These are phyloP conservation scores for Tolypocladium album DNA, from an alignment of 2,329 filamentous ascomycete species.

Conservation along the genomic window DNA sequence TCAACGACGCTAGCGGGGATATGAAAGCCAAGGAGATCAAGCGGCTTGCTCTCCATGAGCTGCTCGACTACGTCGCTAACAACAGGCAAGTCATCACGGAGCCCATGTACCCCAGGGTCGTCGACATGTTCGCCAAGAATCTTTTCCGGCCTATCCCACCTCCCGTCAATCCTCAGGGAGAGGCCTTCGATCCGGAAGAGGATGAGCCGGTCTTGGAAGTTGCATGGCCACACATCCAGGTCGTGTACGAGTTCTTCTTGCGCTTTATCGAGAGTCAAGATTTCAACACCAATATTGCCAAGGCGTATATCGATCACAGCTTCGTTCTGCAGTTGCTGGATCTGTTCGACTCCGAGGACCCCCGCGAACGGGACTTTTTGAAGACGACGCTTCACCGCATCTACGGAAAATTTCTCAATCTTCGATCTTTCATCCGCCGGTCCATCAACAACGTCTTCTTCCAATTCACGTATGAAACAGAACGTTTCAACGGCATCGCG, in stretches of 20 bases:
- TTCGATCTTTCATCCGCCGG: conserved; percentile 90
- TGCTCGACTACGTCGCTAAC: conserved; percentile 96
- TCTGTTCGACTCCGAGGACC: conserved; percentile 96
- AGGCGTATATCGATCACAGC: conserved; percentile 95
- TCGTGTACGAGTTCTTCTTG: conserved; percentile 98
- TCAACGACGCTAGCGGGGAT: conserved; percentile 94
- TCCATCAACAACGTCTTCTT: conserved; percentile 99
- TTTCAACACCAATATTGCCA: conserved; percentile 99
- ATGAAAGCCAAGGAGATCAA: conserved; percentile 99
- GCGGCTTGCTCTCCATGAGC: conserved; percentile 84
- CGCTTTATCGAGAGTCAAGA: conserved; percentile 98
- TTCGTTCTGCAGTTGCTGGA: conserved; percentile 97
- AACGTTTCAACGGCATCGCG: conserved; percentile 96
- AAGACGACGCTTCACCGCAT: conserved; percentile 97
- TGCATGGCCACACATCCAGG: conserved; percentile 98
- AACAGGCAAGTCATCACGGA: conserved; percentile 98
- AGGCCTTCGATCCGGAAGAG: conserved; percentile 97
- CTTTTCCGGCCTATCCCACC: conserved; percentile 94
- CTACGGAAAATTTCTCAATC: conserved; percentile 97
- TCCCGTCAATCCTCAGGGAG: conserved; percentile 93
- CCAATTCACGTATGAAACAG: conserved; percentile 98
- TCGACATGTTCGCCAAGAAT: conserved; percentile 99
- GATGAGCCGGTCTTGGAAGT: conserved; percentile 97
- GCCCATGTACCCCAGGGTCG: conserved; percentile 95
- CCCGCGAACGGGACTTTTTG: conserved; percentile 89